Conservation (phyloP, 169 alveolate species). For the Eimeria acervulina region DNA sequence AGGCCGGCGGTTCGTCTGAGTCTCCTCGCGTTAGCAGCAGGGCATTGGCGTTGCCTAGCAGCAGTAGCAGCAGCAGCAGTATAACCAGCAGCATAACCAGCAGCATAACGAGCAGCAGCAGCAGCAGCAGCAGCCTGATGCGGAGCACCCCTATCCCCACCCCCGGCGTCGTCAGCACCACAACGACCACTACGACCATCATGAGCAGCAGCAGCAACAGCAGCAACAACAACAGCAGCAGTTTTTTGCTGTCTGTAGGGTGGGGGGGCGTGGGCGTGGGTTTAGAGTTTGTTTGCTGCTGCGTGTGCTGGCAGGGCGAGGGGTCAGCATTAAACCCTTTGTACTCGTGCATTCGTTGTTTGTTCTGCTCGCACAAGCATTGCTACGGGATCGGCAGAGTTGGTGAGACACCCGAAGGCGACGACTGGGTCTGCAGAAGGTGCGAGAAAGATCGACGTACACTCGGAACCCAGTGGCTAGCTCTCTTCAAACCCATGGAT, state of each 20-base stretch:
- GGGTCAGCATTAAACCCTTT: constrained; percentile 86
- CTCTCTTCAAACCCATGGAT: constrained; percentile 85
- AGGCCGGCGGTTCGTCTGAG: background rate
- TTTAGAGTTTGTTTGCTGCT: constrained; percentile 80
- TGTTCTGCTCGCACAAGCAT: constrained; percentile 85
- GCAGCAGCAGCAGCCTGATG: no score
- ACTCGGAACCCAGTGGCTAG: constrained; percentile 89
- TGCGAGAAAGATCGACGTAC: constrained; percentile 88
- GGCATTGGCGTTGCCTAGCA: background rate
- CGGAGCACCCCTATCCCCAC: no score
- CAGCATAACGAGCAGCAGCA: constrained; percentile 51
- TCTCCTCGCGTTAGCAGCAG: background rate
- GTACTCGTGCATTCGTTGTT: constrained; percentile 88
- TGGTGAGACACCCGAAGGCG: constrained; percentile 84
- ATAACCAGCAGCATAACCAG: background rate
- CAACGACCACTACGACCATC: no score
- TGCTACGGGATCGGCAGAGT: constrained; percentile 87
- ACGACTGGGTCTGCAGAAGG: constrained; percentile 87
- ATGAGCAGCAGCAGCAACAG: background rate
- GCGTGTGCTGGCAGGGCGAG: constrained; percentile 86
- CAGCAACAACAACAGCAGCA: background rate
- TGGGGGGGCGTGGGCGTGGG: constrained; percentile 21
- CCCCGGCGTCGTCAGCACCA: no score
- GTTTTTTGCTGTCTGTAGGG: background rate
- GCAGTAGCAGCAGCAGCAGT: background rate